phyloP scores from a whole-genome alignment of 108 stramenopile genomes.

The Seminavis robusta region DNA sequence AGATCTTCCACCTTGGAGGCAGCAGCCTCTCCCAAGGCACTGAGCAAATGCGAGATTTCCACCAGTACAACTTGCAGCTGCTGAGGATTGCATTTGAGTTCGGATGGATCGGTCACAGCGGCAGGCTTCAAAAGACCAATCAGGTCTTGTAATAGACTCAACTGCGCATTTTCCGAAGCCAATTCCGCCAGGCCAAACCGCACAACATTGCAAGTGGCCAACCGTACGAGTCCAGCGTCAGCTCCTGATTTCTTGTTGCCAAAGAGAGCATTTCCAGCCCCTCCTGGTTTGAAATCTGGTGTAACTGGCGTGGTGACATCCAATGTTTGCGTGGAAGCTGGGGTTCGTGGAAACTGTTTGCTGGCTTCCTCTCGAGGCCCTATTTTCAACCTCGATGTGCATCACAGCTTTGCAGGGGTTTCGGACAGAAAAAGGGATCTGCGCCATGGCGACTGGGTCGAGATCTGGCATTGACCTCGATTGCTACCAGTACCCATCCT shows the following conservation, averaged over 20 bases:
- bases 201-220: constrained; percentile 54
- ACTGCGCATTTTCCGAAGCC: constrained; percentile 65
- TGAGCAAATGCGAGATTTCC: constrained; percentile 78
- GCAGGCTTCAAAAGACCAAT: constrained; percentile 24
- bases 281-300: no score
- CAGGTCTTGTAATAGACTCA: constrained; percentile 60
- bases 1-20: constrained; percentile 65
- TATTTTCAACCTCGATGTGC: no score
- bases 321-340: constrained; percentile 6
- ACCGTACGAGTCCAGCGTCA: constrained; percentile 64
- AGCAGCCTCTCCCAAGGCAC: constrained; percentile 66
- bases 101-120: constrained; percentile 32
- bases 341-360: neutral
- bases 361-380: no score
- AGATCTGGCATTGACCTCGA: no score
- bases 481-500: no score
- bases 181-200: constrained; percentile 70
- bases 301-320: neutral
- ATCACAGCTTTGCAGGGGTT: no score
- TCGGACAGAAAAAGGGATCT: no score
- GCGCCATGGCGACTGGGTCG: no score
- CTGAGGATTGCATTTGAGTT: constrained; percentile 41
- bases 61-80: constrained; percentile 77
- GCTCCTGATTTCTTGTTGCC: constrained; percentile 51
- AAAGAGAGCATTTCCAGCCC: constrained; percentile 31